Conservation (phyloP, 345 rosid species). For the Populus davidiana region DNA sequence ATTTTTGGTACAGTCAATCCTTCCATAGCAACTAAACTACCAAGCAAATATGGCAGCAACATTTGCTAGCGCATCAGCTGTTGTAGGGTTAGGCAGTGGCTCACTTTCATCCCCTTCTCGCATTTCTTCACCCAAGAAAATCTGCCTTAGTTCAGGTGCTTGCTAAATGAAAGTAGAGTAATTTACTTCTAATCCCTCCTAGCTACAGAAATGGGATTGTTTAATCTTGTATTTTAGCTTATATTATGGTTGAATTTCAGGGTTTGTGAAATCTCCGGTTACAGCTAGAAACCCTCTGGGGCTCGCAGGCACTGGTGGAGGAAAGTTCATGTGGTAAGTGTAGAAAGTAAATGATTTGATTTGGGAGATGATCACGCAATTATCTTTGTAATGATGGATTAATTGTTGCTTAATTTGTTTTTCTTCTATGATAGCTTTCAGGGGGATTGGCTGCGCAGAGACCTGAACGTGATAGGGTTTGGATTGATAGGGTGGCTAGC, state of each 20-base stretch:
- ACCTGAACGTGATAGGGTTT: conserved; percentile 77
- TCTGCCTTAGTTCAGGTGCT: conserved; percentile 55
- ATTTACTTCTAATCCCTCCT: neutral
- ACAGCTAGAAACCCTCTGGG: conserved; percentile 57
- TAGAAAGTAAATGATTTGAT: neutral
- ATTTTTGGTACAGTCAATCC: neutral
- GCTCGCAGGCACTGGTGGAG: conserved; percentile 47
- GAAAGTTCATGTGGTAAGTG: conserved; percentile 61
- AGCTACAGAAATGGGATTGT: neutral
- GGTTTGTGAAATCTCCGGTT: conserved; percentile 54
- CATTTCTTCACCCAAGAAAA: conserved; percentile 20
- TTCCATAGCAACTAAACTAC: neutral
- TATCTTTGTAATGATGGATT: neutral
- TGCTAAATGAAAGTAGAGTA: neutral
- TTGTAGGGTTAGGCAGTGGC: conserved; percentile 63
- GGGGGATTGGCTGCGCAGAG: conserved; percentile 79
- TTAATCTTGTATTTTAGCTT: neutral
- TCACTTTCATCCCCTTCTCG: conserved; percentile 33
- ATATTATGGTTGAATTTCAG: conserved; percentile 18
- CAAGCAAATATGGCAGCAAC: conserved; percentile 55
- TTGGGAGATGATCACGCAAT: neutral
- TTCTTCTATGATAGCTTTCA: conserved; percentile 45
- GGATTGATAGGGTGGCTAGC: conserved; percentile 91
- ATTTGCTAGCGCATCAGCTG: conserved; percentile 49
- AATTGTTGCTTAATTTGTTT: neutral